These are phyloP conservation scores for Suillus hirtellus DNA, from an alignment of 768 basidiomycete genomes.

Conservation along the genomic window DNA sequence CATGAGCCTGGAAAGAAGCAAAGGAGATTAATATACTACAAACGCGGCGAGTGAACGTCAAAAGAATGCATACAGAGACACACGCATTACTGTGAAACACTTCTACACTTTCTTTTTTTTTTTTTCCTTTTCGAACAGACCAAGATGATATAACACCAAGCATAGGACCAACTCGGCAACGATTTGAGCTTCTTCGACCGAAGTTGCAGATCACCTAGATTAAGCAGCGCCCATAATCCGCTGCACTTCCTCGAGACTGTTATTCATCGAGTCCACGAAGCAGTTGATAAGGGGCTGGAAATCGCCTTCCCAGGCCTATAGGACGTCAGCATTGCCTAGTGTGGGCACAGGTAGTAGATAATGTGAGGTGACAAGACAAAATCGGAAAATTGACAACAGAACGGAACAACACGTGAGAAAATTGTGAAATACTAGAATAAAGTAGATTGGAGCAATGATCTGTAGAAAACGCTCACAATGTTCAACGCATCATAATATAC, in stretches of 20 bases:
- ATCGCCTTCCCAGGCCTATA: constrained; percentile 35
- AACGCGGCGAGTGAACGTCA: not conserved
- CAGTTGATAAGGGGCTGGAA: constrained; percentile 35
- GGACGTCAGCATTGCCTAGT: not conserved
- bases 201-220: not conserved
- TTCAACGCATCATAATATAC: constrained; percentile 36
- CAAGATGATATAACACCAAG: not conserved
- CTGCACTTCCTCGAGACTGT: constrained; percentile 29
- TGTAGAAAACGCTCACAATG: constrained; percentile 21
- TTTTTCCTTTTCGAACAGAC: not conserved
- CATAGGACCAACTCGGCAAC: not conserved
- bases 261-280: constrained; percentile 28
- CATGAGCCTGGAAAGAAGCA: not conserved
- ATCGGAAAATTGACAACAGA: too few relatives aligned
- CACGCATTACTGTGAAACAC: not conserved
- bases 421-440: not conserved
- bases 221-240: constrained; percentile 24
- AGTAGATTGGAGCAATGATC: not conserved
- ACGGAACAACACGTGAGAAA: not conserved
- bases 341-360: not conserved
- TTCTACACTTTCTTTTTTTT: not conserved
- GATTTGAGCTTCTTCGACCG: not conserved
- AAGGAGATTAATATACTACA: not conserved
- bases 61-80: not conserved
- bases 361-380: not conserved